Conservation (phyloP, 805 yeast species). For the Ogataea degrootiae region DNA sequence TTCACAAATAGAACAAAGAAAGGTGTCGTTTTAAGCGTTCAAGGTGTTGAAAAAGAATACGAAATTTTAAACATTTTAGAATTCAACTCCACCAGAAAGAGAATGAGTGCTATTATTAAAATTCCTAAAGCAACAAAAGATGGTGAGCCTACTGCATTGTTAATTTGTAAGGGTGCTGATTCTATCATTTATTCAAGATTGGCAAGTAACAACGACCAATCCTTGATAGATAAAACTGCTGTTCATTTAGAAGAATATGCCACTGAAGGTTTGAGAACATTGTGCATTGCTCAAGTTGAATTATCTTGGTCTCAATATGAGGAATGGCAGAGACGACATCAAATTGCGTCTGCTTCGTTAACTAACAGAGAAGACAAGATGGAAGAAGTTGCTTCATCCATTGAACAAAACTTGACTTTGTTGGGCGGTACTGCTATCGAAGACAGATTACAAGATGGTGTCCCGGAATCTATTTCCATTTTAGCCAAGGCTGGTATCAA, state of each 20-base stretch:
- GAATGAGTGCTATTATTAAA: constrained; percentile 80
- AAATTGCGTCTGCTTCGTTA: constrained; percentile 59
- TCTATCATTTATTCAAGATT: constrained; percentile 70
- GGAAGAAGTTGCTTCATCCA: constrained; percentile 70
- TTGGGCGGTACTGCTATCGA: constrained; percentile 87
- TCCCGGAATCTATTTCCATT: constrained; percentile 71
- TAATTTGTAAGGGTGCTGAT: constrained; percentile 84
- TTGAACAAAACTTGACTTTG: constrained; percentile 60
- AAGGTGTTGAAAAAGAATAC: constrained; percentile 66
- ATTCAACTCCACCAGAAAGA: constrained; percentile 79
- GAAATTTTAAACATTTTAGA: constrained; percentile 68
- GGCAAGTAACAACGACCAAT: constrained; percentile 39
- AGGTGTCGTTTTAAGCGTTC: constrained; percentile 63
- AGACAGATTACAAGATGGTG: constrained; percentile 82
- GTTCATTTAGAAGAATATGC: constrained; percentile 73
- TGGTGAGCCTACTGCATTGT: constrained; percentile 53
- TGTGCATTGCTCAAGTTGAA: constrained; percentile 73
- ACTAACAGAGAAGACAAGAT: constrained; percentile 61
- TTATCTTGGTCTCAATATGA: constrained; percentile 56
- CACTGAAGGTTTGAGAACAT: constrained; percentile 76
- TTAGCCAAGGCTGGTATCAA: constrained; percentile 76
- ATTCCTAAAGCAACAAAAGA: constrained; percentile 46
- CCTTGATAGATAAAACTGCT: constrained; percentile 55
- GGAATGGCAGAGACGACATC: constrained; percentile 60
- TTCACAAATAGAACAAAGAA: constrained; percentile 62